phyloP scores from a whole-genome alignment of 306 rosid genomes.

The Gynostemma pentaphyllum region DNA sequence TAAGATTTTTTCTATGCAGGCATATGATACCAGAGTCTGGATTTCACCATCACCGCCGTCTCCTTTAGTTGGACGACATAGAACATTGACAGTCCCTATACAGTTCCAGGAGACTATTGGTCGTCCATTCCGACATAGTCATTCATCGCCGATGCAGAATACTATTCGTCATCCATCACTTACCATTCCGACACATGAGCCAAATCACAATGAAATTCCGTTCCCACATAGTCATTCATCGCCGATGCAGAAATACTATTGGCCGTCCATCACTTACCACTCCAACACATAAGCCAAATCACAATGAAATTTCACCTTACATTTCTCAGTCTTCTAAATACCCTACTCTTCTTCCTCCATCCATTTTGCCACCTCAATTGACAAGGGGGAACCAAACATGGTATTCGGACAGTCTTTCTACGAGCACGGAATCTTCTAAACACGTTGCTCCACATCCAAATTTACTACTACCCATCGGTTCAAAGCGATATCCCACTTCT shows the following conservation, averaged over 20 bases:
- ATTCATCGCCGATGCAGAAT: constrained; percentile 20
- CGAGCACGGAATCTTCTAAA: too few relatives aligned
- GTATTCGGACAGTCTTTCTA: too few relatives aligned
- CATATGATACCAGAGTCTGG: constrained; percentile 26
- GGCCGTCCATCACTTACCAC: constrained; percentile 26
- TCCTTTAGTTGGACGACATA: constrained; percentile 25
- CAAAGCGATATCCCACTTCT: constrained; percentile 24
- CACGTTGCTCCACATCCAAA: constrained; percentile 16
- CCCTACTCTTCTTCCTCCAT: too few relatives aligned
- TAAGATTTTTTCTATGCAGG: constrained; percentile 23
- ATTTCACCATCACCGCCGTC: constrained; percentile 18
- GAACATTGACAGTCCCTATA: constrained; percentile 25
- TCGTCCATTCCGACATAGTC: too few relatives aligned
- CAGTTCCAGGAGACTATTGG: constrained; percentile 28
- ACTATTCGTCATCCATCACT: constrained; percentile 24
- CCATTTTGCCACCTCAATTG: too few relatives aligned
- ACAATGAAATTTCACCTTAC: constrained; percentile 18
- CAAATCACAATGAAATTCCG: constrained; percentile 21
- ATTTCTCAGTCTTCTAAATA: too few relatives aligned
- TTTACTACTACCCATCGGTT: constrained; percentile 13
- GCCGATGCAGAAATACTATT: constrained; percentile 22
- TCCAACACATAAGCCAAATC: constrained; percentile 27
- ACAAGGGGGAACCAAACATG: too few relatives aligned
- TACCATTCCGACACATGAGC: constrained; percentile 27
- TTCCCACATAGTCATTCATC: constrained; percentile 26